Percentiles rank a stretch among this genome's conserved stretches.
Evolutionary conservation across 768 basidiomycete species (phyloP).

Genomic region (Hebeloma cylindrosporum): DNA sequence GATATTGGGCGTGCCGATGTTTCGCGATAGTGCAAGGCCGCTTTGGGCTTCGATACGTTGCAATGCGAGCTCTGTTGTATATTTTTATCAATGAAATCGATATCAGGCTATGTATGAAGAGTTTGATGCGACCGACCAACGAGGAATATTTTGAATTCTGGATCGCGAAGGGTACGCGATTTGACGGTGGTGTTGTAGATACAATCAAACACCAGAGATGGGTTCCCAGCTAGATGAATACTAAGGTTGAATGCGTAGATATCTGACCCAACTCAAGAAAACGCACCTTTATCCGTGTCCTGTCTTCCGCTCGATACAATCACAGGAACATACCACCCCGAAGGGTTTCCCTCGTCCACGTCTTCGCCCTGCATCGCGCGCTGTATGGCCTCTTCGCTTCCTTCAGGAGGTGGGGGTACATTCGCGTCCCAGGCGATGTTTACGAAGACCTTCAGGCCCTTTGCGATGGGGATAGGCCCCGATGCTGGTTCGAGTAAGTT

Average conservation of each 20-base stretch:
- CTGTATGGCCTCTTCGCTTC: conserved; percentile 56
- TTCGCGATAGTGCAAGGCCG: conserved; percentile 59
- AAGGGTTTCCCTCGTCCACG: conserved; percentile 36
- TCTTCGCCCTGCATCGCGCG: conserved; percentile 55
- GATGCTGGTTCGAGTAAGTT: conserved; percentile 29
- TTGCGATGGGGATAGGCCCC: conserved; percentile 36
- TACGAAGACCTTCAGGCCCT: conserved; percentile 65
- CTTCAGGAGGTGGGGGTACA: conserved; percentile 69
- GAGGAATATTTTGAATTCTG: conserved; percentile 67
- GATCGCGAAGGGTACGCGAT: conserved; percentile 55
- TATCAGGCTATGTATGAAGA: background rate
- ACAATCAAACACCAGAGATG: conserved; percentile 72
- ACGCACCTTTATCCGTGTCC: conserved; percentile 70
- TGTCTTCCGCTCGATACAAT: conserved; percentile 62
- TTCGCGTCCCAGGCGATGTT: conserved; percentile 72
- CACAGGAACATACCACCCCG: conserved; percentile 67
- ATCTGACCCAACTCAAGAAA: conserved; percentile 14
- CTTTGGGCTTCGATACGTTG: conserved; percentile 67
- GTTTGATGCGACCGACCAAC: conserved; percentile 48
- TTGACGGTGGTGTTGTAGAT: conserved; percentile 62
- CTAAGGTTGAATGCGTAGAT: background rate
- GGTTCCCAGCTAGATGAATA: conserved; percentile 58
- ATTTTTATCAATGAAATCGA: conserved; percentile 1
- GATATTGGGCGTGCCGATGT: conserved; percentile 75
- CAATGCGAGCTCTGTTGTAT: conserved; percentile 57